A percentile compares a stretch with the other conserved stretches of the same genome.
phyloP scores from a whole-genome alignment of 257 asterid genomes.

The Plantago elongata region DNA sequence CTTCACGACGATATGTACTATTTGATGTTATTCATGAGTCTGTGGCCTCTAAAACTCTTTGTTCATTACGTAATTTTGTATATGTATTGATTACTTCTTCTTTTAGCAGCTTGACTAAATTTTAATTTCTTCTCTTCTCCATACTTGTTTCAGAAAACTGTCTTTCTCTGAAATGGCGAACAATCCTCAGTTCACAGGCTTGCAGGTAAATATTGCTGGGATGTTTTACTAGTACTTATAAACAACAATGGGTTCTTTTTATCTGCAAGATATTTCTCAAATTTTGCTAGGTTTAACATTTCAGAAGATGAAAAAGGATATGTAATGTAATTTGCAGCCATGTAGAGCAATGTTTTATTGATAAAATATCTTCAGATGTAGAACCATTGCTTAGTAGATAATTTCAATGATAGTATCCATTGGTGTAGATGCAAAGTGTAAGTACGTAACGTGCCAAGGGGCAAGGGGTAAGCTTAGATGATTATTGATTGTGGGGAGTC shows the following conservation, averaged over 20 bases:
- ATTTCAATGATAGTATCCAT: not conserved
- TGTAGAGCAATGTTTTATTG: not conserved
- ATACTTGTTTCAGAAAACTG: constrained; percentile 31
- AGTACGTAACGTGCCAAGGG: not conserved
- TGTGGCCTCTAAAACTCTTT: not conserved
- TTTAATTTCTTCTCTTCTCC: constrained; percentile 7
- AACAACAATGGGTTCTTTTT: not conserved
- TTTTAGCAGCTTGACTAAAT: constrained; percentile 10
- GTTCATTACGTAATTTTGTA: not conserved
- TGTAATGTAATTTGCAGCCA: constrained; percentile 1
- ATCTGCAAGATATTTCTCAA: not conserved
- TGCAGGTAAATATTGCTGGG: constrained; percentile 37
- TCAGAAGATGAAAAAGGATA: constrained; percentile 8
- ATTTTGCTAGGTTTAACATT: constrained; percentile 6
- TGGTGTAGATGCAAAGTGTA: constrained; percentile 1
- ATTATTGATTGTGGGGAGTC: not conserved
- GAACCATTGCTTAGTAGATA: not conserved
- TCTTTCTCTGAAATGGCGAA: constrained; percentile 41
- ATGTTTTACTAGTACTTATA: constrained; percentile 8
- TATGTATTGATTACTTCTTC: not conserved
- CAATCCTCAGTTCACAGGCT: constrained; percentile 40
- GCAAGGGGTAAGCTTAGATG: not conserved
- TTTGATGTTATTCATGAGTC: constrained; percentile 11
- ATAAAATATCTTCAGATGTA: not conserved
- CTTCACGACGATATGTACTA: not conserved